Percentiles rank a stretch among this genome's conserved stretches.
Evolutionary conservation across 148 eudicot genomes (phyloP).

Genomic region (Suaeda aralocaspica): DNA sequence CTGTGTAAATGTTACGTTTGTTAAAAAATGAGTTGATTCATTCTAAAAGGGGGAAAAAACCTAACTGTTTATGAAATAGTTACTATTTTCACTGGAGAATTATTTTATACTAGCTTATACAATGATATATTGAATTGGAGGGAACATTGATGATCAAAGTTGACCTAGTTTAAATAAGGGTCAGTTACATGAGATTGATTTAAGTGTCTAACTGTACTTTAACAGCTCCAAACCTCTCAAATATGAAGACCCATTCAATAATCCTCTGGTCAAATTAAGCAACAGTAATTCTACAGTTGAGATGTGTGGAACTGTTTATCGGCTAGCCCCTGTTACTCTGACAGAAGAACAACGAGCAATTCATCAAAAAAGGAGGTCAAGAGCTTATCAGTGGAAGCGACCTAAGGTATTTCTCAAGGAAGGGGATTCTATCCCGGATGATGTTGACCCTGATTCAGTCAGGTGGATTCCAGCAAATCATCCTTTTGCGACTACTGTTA

Average conservation of each 20-base stretch:
- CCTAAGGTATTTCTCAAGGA: conserved; percentile 89
- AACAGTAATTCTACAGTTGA: conserved; percentile 76
- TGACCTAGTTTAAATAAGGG: not conserved
- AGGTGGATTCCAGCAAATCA: conserved; percentile 99
- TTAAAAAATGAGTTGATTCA: too few species aligned
- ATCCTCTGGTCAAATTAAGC: conserved; percentile 80
- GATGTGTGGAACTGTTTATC: conserved; percentile 96
- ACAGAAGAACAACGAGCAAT: conserved; percentile 70
- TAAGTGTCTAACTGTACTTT: conserved; percentile 1
- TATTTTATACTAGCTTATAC: not conserved
- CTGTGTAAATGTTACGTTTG: too few species aligned
- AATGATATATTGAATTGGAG: too few species aligned
- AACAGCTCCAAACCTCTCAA: conserved; percentile 77
- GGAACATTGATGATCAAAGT: too few species aligned
- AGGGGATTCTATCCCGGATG: conserved; percentile 89
- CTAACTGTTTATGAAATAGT: too few species aligned
- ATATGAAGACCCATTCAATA: conserved; percentile 95
- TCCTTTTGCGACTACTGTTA: conserved; percentile 92
- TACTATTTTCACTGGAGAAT: too few species aligned
- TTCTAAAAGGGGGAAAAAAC: too few species aligned
- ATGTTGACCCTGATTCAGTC: conserved; percentile 90
- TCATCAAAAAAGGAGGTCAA: conserved; percentile 93
- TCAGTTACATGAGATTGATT: too few species aligned
- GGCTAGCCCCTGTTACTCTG: conserved; percentile 80
- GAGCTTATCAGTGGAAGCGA: conserved; percentile 98